Evolutionary conservation across 1,284 basidiomycete species (phyloP), one percentile per base, ranked within the genome.

Genomic region (Cryptococcus sp.): DNA sequence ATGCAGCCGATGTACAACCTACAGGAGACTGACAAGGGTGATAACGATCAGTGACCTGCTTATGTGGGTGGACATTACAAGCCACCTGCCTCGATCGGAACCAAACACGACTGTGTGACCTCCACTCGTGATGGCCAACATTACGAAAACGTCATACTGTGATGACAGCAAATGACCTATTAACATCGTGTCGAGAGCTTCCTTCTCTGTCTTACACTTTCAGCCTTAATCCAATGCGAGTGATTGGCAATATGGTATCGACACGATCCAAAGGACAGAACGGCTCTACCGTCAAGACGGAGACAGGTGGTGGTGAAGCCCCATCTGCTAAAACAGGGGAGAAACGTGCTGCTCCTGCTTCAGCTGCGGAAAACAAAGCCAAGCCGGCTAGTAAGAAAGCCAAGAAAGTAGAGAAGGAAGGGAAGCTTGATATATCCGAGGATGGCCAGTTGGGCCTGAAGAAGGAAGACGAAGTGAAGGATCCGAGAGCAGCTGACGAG

Each of bases 361-460:
- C 29, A 34, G 2, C 29, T 4, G 13, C 3, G 29, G 29, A 10
- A 13, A 41, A 22, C 53, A 49, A 57, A 26, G 57, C 59, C 45
- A 16, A 29, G 43, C 40, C n/a, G 43, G 37, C 39, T 19, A 22
- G 37, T 15, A 64, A 59, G 50, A 64, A 62, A 51, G 43, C 51
- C 39, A 66, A 64, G 51, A 59, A 34, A 29, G 43, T 22, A 8
- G 58, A 59, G 41, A 45, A 65, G 45, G 53, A 65, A 38, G 60
- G 58, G 5, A 62, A 64, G 47, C 54, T 67, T 15, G 62, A 65
- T 44, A 54, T 59, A 5, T 7, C 8, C 29, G 55, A 62, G 20
- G 46, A 62, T 53, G 64, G 66, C n/a, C 57, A 68, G n/a, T 51
- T 66, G 8, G 56, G 50, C 5, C 46, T 68, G 50, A 58, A 52